Evolutionary conservation across 768 basidiomycete species (phyloP).

Genomic region (Roridomyces roridus): DNA sequence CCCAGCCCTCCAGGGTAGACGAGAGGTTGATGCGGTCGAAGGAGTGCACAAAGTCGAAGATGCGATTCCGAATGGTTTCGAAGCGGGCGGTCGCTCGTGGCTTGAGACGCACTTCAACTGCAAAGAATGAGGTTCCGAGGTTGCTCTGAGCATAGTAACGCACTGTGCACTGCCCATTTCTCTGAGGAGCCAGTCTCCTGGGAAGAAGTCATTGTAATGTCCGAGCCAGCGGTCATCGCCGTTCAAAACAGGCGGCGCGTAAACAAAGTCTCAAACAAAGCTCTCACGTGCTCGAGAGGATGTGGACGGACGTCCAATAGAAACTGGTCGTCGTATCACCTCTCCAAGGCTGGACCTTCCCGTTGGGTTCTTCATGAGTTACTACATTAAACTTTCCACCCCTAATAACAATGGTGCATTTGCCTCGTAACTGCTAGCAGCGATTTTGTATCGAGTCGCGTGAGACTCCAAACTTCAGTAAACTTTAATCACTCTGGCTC

Average conservation of each 20-base stretch:
- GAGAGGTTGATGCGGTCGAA: slow-evolving; percentile 74
- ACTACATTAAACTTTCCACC: no score
- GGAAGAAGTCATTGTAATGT: slow-evolving; percentile 31
- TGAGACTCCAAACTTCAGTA: no score
- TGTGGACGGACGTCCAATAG: no score
- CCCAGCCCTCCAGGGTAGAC: slow-evolving; percentile 80
- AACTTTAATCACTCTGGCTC: no score
- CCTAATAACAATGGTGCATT: no score
- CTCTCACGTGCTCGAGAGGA: background rate
- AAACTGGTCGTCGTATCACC: no score
- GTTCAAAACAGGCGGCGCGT: background rate
- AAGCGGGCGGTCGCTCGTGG: slow-evolving; percentile 73
- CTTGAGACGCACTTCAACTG: slow-evolving; percentile 86
- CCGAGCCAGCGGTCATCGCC: slow-evolving; percentile 27
- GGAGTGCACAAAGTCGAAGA: slow-evolving; percentile 61
- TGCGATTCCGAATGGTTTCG: slow-evolving; percentile 73
- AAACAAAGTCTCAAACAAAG: no score
- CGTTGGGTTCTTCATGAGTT: no score
- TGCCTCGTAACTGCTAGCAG: no score
- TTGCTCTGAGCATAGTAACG: slow-evolving; percentile 11
- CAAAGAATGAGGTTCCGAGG: background rate
- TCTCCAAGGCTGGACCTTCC: no score
- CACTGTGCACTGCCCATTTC: slow-evolving; percentile 75
- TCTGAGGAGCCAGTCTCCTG: slow-evolving; percentile 11
- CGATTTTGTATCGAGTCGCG: no score